These are phyloP conservation scores for Hygrophorus pudorinus DNA, from an alignment of 768 basidiomycete genomes.

Conservation along the genomic window DNA sequence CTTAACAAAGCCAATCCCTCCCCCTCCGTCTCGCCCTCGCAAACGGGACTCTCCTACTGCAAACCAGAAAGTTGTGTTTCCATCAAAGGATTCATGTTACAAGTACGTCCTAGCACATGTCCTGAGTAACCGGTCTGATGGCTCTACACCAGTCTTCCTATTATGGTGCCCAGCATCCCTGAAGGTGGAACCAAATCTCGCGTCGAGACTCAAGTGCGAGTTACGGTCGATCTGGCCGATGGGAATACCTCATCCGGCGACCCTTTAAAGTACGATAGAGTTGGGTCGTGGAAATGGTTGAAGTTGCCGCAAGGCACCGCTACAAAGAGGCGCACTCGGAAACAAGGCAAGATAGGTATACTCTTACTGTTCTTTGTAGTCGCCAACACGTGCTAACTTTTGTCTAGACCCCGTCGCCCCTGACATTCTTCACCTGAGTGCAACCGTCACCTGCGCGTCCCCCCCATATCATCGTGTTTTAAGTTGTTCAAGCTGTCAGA, in stretches of 20 bases:
- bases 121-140: slow-evolving; percentile 3
- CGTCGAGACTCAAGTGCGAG: slow-evolving; percentile 91
- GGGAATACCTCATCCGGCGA: slow-evolving; percentile 47
- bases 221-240: slow-evolving; percentile 71
- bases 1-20: slow-evolving; percentile 55
- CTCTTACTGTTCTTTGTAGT: slow-evolving; percentile 3
- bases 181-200: slow-evolving; percentile 79
- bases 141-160: slow-evolving; percentile 47
- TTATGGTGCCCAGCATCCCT: slow-evolving; percentile 79
- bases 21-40: slow-evolving; percentile 49
- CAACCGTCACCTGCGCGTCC: slow-evolving; percentile 73
- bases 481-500: slow-evolving; percentile 82
- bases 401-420: slow-evolving; percentile 51
- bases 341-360: slow-evolving; percentile 74
- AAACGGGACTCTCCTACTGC: slow-evolving; percentile 40
- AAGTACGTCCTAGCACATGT: slow-evolving; percentile 39
- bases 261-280: slow-evolving; percentile 58
- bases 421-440: slow-evolving; percentile 63
- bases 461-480: slow-evolving; percentile 67
- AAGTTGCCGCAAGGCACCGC: slow-evolving; percentile 72
- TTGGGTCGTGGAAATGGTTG: slow-evolving; percentile 89
- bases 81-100: slow-evolving; percentile 65
- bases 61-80: slow-evolving; percentile 55
- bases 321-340: slow-evolving; percentile 76
- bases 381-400: slow-evolving; percentile 7